phyloP scores from a whole-genome alignment of 306 rosid genomes.

The Lupinus albus region DNA sequence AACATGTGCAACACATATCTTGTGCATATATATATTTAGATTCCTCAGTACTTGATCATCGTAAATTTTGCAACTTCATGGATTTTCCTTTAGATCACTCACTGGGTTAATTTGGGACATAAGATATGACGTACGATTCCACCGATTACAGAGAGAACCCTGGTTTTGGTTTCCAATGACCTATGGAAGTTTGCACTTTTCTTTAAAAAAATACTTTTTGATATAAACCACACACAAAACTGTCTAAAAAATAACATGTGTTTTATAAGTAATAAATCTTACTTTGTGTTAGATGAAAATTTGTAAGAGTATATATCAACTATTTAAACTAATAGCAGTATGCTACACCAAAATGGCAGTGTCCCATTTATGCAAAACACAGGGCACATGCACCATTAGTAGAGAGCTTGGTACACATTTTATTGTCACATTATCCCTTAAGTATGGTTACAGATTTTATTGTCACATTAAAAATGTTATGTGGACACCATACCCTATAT shows the following conservation, averaged over 20 bases:
- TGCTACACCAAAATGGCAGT: not conserved
- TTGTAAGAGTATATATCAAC: no score
- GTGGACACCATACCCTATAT: not conserved
- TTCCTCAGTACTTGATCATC: not conserved
- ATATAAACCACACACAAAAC: not conserved
- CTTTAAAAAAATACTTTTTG: not conserved
- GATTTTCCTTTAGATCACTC: not conserved
- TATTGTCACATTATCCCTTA: not conserved
- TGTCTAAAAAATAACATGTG: no score
- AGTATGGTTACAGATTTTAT: not conserved
- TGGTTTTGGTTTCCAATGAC: slow-evolving; percentile 43
- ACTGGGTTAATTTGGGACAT: slow-evolving; percentile 7
- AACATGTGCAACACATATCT: no score
- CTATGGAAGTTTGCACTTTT: slow-evolving; percentile 26
- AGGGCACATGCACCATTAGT: not conserved
- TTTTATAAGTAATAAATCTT: no score
- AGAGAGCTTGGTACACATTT: no score
- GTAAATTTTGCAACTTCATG: not conserved
- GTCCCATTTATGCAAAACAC: slow-evolving; percentile 1
- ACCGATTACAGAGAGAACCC: not conserved
- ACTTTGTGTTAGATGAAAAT: no score
- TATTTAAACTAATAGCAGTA: not conserved
- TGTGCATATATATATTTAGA: not conserved
- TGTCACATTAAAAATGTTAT: not conserved
- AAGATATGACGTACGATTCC: slow-evolving; percentile 25